Conservation (phyloP, 1,139 yeast genomes). For the Taphrina wiesneri region DNA sequence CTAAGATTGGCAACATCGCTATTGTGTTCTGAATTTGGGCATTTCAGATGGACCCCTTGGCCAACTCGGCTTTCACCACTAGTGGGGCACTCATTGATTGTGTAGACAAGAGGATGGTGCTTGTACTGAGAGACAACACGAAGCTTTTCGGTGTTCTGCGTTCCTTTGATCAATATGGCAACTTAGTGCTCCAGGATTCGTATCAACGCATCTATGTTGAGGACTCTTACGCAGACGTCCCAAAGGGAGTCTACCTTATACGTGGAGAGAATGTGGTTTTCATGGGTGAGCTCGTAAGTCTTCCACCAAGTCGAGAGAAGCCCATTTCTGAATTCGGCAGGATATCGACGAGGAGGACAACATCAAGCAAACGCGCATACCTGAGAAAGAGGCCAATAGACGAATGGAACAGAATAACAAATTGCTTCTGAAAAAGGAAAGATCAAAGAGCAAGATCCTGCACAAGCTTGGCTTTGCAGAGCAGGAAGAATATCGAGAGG, state of each 20-base stretch:
- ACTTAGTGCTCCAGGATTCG: slow-evolving; percentile 87
- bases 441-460: slow-evolving; percentile 54
- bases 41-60: slow-evolving; percentile 27
- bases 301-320: background rate
- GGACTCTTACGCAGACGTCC: slow-evolving; percentile 67
- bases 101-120: slow-evolving; percentile 81
- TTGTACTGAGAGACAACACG: slow-evolving; percentile 85
- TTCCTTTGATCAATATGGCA: slow-evolving; percentile 87
- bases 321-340: slow-evolving; percentile 1
- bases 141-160: slow-evolving; percentile 85
- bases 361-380: slow-evolving; percentile 59
- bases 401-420: slow-evolving; percentile 49
- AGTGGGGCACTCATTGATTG: slow-evolving; percentile 95
- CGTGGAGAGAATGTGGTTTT: slow-evolving; percentile 98
- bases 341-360: slow-evolving; percentile 85
- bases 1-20: too few relatives aligned
- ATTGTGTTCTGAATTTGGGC: too few relatives aligned
- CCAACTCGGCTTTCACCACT: slow-evolving; percentile 67
- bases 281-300: slow-evolving; percentile 70
- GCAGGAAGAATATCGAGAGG: slow-evolving; percentile 28
- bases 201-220: slow-evolving; percentile 76
- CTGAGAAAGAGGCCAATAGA: slow-evolving; percentile 60
- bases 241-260: slow-evolving; percentile 79
- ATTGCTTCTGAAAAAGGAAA: slow-evolving; percentile 50
- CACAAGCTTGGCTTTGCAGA: slow-evolving; percentile 42